These are phyloP conservation scores for Aspergillus nanangensis DNA, from an alignment of 495 filamentous ascomycete genomes.

Conservation along the genomic window DNA sequence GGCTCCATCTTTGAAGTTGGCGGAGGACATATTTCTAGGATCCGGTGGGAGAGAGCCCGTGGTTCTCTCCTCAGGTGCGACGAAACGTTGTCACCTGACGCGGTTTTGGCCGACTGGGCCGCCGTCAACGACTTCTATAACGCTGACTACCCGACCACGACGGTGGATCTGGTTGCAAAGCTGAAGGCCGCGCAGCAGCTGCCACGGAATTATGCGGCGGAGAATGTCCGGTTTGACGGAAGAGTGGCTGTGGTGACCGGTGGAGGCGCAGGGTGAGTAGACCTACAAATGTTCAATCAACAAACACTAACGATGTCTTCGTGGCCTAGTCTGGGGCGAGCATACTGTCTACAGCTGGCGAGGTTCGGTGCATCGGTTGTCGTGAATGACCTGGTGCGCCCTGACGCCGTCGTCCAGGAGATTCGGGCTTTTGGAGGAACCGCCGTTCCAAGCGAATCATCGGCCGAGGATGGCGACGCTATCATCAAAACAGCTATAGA, in stretches of 20 bases:
- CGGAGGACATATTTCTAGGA: slow-evolving; percentile 87
- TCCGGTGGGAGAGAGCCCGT: slow-evolving; percentile 92
- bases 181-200: slow-evolving; percentile 83
- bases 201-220: slow-evolving; percentile 64
- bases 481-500: slow-evolving; percentile 93
- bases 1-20: slow-evolving; percentile 93
- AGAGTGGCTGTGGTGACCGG: slow-evolving; percentile 92
- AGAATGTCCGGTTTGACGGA: slow-evolving; percentile 81
- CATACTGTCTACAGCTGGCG: slow-evolving; percentile 88
- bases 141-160: slow-evolving; percentile 75
- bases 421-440: slow-evolving; percentile 87
- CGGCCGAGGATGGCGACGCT: slow-evolving; percentile 87
- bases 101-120: slow-evolving; percentile 84
- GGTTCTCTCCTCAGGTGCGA: slow-evolving; percentile 90
- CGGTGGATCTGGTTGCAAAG: slow-evolving; percentile 82
- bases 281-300: too few relatives aligned
- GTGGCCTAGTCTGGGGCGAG: slow-evolving; percentile 88
- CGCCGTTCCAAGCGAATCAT: slow-evolving; percentile 89
- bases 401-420: slow-evolving; percentile 87
- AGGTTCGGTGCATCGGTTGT: slow-evolving; percentile 86
- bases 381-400: slow-evolving; percentile 91
- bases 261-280: slow-evolving; percentile 86
- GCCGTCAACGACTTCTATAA: slow-evolving; percentile 82
- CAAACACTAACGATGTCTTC: too few relatives aligned
- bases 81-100: slow-evolving; percentile 78